These are phyloP conservation scores for Populus ilicifolia DNA, from an alignment of 345 rosid species.

Conservation along the genomic window DNA sequence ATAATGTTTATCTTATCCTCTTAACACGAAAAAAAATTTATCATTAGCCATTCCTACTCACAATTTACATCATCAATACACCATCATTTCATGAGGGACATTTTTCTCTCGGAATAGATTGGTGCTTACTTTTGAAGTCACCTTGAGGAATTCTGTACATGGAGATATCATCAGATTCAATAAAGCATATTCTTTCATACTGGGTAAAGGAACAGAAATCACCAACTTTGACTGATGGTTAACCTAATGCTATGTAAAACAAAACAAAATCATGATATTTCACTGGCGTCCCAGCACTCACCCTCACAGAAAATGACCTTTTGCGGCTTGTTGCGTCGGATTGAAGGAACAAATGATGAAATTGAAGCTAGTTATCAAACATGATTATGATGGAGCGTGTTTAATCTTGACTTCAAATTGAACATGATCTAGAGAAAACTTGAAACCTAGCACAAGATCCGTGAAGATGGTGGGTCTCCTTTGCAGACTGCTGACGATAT, in stretches of 20 bases:
- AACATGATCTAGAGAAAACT: background rate
- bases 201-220: background rate
- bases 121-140: background rate
- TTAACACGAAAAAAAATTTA: background rate
- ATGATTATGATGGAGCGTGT: background rate
- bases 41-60: background rate
- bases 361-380: background rate
- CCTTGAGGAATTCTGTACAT: background rate
- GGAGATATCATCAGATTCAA: background rate
- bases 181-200: background rate
- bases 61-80: background rate
- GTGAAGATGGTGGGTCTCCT: slow-evolving; percentile 4
- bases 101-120: background rate
- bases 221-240: background rate
- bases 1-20: background rate
- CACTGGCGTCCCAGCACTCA: background rate
- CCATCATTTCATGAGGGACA: background rate
- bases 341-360: slow-evolving; percentile 3
- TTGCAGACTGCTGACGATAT: background rate
- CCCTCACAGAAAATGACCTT: background rate
- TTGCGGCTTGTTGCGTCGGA: slow-evolving; percentile 2
- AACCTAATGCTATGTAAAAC: slow-evolving; percentile 1
- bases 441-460: background rate
- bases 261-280: slow-evolving; percentile 16
- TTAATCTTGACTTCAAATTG: background rate